phyloP scores from a whole-genome alignment of 2,329 filamentous ascomycete genomes.

The Dendrostoma leiphaemia region DNA sequence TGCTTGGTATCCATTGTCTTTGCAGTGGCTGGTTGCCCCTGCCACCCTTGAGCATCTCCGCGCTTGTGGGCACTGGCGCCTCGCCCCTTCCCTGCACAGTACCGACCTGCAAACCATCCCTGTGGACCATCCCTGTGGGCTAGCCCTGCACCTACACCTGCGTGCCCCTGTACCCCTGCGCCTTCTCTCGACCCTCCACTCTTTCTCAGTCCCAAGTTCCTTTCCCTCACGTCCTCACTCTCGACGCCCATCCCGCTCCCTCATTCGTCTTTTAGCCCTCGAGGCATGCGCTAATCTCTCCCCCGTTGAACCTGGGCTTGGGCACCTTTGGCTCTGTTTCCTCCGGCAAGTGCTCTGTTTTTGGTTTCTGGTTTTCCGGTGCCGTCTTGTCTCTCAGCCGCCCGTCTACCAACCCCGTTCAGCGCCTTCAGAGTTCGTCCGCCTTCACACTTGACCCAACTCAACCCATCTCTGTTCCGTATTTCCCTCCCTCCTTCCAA shows the following conservation, averaged over 20 bases:
- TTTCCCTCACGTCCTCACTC: neutral
- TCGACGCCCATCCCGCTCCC: neutral
- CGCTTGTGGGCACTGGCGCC: slow-evolving; percentile 2
- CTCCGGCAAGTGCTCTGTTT: neutral
- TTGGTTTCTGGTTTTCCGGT: neutral
- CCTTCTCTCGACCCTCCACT: neutral
- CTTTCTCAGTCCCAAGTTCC: neutral
- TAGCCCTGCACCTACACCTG: too few species aligned
- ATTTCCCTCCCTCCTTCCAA: neutral
- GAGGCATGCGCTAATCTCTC: neutral
- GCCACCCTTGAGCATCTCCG: neutral
- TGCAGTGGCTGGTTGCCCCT: slow-evolving; percentile 1
- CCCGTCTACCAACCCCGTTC: neutral
- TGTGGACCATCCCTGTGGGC: neutral
- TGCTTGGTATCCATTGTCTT: neutral
- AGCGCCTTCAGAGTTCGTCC: neutral
- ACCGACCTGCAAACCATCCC: neutral
- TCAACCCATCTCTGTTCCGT: neutral
- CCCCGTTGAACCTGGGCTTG: neutral
- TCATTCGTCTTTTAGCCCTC: neutral
- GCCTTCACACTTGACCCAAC: neutral
- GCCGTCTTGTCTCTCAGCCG: slow-evolving; percentile 5
- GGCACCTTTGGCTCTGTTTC: neutral
- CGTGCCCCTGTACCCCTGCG: neutral
- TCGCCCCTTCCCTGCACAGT: neutral